These are phyloP conservation scores for Coemansia sp. DNA, from an alignment of 192 early-diverging fungal genomes.

Conservation along the genomic window DNA sequence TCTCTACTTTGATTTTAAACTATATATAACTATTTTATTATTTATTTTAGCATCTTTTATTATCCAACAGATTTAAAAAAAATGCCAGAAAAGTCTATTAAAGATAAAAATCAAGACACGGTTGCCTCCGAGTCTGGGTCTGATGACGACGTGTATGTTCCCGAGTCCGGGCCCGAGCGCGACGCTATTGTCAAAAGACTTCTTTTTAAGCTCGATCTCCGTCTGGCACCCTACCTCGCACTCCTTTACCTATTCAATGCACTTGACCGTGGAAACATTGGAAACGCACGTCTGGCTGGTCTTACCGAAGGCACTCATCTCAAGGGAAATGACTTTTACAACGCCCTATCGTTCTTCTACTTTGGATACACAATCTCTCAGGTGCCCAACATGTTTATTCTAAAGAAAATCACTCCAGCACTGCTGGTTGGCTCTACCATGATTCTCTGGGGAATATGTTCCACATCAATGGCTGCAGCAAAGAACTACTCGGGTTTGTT, in stretches of 20 bases:
- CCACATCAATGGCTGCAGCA: slow-evolving; percentile 59
- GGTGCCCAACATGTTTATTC: slow-evolving; percentile 72
- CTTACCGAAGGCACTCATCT: slow-evolving; percentile 50
- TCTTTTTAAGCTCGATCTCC: slow-evolving; percentile 54
- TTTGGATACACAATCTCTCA: slow-evolving; percentile 69
- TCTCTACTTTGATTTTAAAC: too few relatives aligned
- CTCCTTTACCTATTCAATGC: slow-evolving; percentile 66
- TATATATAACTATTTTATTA: too few relatives aligned
- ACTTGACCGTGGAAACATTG: slow-evolving; percentile 71
- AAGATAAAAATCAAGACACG: too few relatives aligned
- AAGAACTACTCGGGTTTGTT: slow-evolving; percentile 24
- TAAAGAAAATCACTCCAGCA: slow-evolving; percentile 60
- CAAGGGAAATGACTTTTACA: slow-evolving; percentile 47
- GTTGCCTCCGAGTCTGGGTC: too few relatives aligned
- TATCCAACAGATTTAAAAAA: too few relatives aligned
- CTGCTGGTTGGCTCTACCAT: slow-evolving; percentile 61
- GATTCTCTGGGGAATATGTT: slow-evolving; percentile 68
- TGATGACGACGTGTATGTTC: too few relatives aligned
- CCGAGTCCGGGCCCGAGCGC: slow-evolving; percentile 37
- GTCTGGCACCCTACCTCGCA: slow-evolving; percentile 59
- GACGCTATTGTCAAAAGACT: slow-evolving; percentile 45
- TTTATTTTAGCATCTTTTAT: too few relatives aligned
- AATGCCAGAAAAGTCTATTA: too few relatives aligned
- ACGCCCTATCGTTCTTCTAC: slow-evolving; percentile 52
- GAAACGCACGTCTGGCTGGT: slow-evolving; percentile 61